Evolutionary conservation across 129 eudicot genomes (phyloP).

Genomic region (Smallanthus sonchifolius): DNA sequence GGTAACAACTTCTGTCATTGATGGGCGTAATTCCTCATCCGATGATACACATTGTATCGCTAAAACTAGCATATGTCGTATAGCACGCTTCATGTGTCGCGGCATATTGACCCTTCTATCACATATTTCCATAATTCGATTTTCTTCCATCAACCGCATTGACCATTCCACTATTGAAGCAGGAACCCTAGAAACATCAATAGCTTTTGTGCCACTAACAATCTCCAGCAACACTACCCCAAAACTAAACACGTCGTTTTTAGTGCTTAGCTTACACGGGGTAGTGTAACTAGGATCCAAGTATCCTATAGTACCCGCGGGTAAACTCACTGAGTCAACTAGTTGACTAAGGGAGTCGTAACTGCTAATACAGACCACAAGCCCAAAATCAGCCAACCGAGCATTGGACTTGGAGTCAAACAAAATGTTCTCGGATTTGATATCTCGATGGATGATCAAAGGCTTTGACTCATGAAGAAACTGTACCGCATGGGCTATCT

Average conservation of each 20-base stretch:
- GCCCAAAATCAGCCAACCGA: constrained; percentile 64
- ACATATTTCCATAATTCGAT: constrained; percentile 32
- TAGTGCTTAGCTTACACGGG: constrained; percentile 58
- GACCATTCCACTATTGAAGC: constrained; percentile 69
- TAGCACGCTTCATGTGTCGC: constrained; percentile 36
- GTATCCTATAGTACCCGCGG: constrained; percentile 84
- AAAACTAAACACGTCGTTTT: constrained; percentile 61
- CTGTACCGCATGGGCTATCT: constrained; percentile 41
- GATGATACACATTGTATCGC: constrained; percentile 56
- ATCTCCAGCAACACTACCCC: constrained; percentile 73
- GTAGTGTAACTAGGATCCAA: constrained; percentile 68
- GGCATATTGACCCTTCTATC: constrained; percentile 47
- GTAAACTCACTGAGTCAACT: constrained; percentile 34
- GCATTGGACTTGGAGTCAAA: constrained; percentile 54
- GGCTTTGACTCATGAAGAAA: constrained; percentile 48
- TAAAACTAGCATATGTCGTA: constrained; percentile 29
- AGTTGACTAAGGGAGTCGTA: constrained; percentile 20
- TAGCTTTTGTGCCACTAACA: constrained; percentile 55
- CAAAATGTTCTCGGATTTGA: constrained; percentile 63
- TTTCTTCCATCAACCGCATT: constrained; percentile 20
- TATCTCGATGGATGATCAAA: constrained; percentile 54
- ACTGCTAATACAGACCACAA: constrained; percentile 26
- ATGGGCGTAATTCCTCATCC: constrained; percentile 42
- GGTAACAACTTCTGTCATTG: constrained; percentile 45
- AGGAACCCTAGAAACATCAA: constrained; percentile 48